phyloP scores from a whole-genome alignment of 495 filamentous ascomycete species.

The Hypoxylon lienhwacheense region DNA sequence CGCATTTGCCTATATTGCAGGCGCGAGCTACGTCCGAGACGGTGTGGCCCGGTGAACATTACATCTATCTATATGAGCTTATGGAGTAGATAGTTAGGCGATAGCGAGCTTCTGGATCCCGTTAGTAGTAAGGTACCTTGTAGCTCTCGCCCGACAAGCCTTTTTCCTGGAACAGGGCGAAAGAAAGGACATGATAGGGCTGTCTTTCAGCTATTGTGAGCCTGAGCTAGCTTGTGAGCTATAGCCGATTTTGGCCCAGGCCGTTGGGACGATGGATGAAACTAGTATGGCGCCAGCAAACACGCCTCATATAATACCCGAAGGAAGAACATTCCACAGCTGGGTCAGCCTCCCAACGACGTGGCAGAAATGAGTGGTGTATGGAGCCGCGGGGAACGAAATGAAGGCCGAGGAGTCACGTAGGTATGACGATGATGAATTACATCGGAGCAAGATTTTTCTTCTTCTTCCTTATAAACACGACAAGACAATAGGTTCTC shows the following conservation, averaged over 20 bases:
- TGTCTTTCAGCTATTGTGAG: conserved; percentile 20
- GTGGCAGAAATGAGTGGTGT: too few species aligned
- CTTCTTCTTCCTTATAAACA: too few species aligned
- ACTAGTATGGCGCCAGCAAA: conserved; percentile 9
- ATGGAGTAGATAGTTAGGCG: too few species aligned
- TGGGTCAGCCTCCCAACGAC: background rate
- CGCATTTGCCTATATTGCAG: too few species aligned
- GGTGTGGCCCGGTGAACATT: background rate
- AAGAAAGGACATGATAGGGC: conserved; percentile 2
- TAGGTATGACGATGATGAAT: conserved; percentile 18
- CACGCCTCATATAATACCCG: conserved; percentile 9
- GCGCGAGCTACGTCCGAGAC: too few species aligned
- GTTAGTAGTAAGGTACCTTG: too few species aligned
- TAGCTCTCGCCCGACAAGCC: too few species aligned
- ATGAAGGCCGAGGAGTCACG: background rate
- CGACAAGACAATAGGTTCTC: background rate
- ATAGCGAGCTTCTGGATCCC: too few species aligned
- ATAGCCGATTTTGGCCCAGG: conserved; percentile 3
- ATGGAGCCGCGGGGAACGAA: background rate
- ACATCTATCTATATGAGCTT: background rate
- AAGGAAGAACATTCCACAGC: conserved; percentile 11
- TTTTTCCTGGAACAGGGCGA: background rate
- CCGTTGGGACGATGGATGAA: conserved; percentile 11
- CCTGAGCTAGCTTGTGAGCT: conserved; percentile 18
- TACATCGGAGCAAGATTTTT: conserved; percentile 15